These are phyloP conservation scores for Lodderomyces orthopsilosis DNA, from an alignment of 1,139 yeast species.

Conservation along the genomic window DNA sequence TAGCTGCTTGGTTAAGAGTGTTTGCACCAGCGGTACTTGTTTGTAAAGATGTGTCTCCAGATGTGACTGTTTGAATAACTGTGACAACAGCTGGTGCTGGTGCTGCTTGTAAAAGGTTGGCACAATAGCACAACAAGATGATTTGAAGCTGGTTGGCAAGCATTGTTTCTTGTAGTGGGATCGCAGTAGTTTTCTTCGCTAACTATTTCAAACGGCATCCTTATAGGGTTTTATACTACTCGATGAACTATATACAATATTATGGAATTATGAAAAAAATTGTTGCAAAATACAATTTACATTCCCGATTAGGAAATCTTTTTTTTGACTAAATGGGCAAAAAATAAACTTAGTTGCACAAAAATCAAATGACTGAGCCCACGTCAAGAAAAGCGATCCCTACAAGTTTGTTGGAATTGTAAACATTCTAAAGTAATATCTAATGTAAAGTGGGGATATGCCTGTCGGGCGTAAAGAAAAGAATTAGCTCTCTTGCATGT, in stretches of 20 bases:
- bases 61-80: constrained; percentile 24
- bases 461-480: not conserved
- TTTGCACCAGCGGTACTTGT: not conserved
- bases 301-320: constrained; percentile 4
- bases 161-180: not conserved
- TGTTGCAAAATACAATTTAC: not conserved
- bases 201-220: not conserved
- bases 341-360: not conserved
- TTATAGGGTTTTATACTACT: not conserved
- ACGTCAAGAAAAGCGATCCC: constrained; percentile 3
- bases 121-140: constrained; percentile 8
- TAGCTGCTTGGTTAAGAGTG: not conserved
- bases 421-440: not conserved
- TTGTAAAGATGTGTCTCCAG: constrained; percentile 2
- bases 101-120: constrained; percentile 16
- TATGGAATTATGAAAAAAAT: not conserved
- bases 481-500: not conserved
- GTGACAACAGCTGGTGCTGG: constrained; percentile 32
- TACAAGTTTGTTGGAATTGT: not conserved
- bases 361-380: constrained; percentile 2
- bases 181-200: not conserved
- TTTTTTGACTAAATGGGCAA: constrained; percentile 2
- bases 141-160: constrained; percentile 1
- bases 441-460: not conserved
- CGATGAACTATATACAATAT: not conserved